A percentile compares a stretch with the other conserved stretches of the same genome.
Conservation (phyloP, 495 filamentous ascomycete genomes). For the Penicillium ochrochloron region DNA sequence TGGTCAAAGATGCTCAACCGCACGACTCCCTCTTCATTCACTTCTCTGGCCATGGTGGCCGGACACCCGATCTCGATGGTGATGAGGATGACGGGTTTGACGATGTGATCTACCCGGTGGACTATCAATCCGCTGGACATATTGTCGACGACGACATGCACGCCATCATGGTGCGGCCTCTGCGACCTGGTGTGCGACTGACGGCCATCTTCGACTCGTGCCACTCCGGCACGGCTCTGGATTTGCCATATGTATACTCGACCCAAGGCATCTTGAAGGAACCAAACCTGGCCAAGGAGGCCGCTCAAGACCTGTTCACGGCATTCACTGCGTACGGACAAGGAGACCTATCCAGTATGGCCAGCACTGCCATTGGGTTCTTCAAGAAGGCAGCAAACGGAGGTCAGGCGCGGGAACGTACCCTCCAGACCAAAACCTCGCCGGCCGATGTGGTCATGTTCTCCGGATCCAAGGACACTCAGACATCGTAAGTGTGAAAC, state of each 20-base stretch:
- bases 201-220: slow-evolving; percentile 99
- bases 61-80: slow-evolving; percentile 93
- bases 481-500: slow-evolving; percentile 62
- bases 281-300: slow-evolving; percentile 96
- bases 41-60: slow-evolving; percentile 95
- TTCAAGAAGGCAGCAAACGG: slow-evolving; percentile 90
- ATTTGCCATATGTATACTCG: slow-evolving; percentile 96
- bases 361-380: slow-evolving; percentile 78
- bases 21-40: slow-evolving; percentile 98
- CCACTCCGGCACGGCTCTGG: slow-evolving; percentile 93
- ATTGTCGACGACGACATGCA: slow-evolving; percentile 99
- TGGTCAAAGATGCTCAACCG: slow-evolving; percentile 91
- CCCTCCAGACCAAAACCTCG: slow-evolving; percentile 86
- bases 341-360: slow-evolving; percentile 82
- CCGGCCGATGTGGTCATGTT: slow-evolving; percentile 98
- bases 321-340: slow-evolving; percentile 85
- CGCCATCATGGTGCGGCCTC: slow-evolving; percentile 85
- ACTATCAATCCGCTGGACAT: slow-evolving; percentile 86
- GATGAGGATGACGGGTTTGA: slow-evolving; percentile 96
- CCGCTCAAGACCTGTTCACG: slow-evolving; percentile 86
- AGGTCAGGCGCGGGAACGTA: slow-evolving; percentile 74
- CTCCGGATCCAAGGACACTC: slow-evolving; percentile 93
- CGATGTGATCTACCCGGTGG: slow-evolving; percentile 96
- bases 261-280: slow-evolving; percentile 96
- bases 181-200: slow-evolving; percentile 84